Base-by-base conservation (phyloP, 192 early-diverging fungal species). In the Entomortierella lignicola region DNA sequence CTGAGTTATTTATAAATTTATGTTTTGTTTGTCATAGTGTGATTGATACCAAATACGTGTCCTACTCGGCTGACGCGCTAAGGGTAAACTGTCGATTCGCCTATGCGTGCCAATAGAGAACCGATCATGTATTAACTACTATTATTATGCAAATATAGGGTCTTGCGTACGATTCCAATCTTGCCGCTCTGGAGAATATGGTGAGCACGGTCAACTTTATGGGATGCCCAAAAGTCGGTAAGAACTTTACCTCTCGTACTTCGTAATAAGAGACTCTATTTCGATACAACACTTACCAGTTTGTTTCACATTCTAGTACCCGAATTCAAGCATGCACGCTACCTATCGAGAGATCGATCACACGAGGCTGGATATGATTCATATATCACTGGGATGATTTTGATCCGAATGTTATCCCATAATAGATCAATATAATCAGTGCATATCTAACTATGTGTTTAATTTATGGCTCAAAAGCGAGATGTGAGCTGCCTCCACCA, bases 301-400 rank as follows among this genome's bases (percentile, higher is more conserved):
- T 4, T 37, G 10, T 37, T 37, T 21, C 43, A 10, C 12, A 8
- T 5, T 44, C n/a, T 56, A 89, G 88, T 69, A 21, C 66, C 89
- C 32, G 82, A 85, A 26, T 63, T 84, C 34, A 81, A 66, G 20
- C 91, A 89, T 55, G 73, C 69, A 27, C 71, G 82, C 31, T 87
- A 90, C 34, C 54, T 69, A 4, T 59, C 57, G 0, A 37, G 54
- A 8, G 26, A 65, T 74, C 20, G 59, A 32, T 86, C 89, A 67
- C 97, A 98, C 67, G 97, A 98, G 71, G 97, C 97, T 6, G 97
- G 93, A 1, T 98, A 90, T 71, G 97, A 98, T 73, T 93, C 95
- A 0, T 96, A 93, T 62, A 87, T 91, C 53, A 98, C 97, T 0
- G 97, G 97, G 18, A 81, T 88, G 17, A 84, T 91, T 4, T 93